These are phyloP conservation scores for Nitzschia putrida DNA, from an alignment of 108 stramenopile genomes.

Conservation along the genomic window DNA sequence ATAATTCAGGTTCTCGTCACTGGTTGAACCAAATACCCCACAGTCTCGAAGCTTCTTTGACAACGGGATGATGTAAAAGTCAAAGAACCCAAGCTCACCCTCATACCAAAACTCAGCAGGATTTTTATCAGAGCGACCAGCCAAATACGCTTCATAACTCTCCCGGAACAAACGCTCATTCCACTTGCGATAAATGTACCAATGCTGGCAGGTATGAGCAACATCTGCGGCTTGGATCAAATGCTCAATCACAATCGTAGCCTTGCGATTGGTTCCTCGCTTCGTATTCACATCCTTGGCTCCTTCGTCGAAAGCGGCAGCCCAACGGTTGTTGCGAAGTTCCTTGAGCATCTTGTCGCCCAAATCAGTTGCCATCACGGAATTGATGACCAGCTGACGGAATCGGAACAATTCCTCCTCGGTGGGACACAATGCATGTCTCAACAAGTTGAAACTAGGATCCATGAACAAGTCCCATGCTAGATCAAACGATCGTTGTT, in stretches of 20 bases:
- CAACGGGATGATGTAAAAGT: conserved; percentile 43
- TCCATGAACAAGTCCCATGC: conserved; percentile 40
- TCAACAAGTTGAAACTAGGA: conserved; percentile 9
- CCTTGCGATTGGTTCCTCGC: conserved; percentile 1
- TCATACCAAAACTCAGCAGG: conserved; percentile 48
- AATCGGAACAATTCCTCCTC: conserved; percentile 26
- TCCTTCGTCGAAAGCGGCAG: conserved; percentile 29
- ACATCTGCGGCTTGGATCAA: conserved; percentile 4
- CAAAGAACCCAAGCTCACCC: conserved; percentile 52
- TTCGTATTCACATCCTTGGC: neutral
- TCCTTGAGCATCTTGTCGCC: conserved; percentile 31
- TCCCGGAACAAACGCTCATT: conserved; percentile 47
- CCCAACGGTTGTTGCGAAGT: conserved; percentile 34
- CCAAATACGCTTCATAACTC: conserved; percentile 27
- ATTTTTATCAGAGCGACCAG: conserved; percentile 29
- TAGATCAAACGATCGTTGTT: conserved; percentile 29
- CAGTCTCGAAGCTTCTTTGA: conserved; percentile 41
- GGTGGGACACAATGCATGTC: conserved; percentile 12
- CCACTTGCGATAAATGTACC: conserved; percentile 33
- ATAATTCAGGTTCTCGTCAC: conserved; percentile 15
- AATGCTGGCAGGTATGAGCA: conserved; percentile 4
- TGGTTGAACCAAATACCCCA: conserved; percentile 41
- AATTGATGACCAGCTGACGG: conserved; percentile 28
- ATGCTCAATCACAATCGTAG: conserved; percentile 15
- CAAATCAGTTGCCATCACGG: conserved; percentile 43